Evolutionary conservation across 164 flowering plant genomes (phyloP), one percentile per base, ranked within the genome.

Genomic region (Liquidambar formosana): DNA sequence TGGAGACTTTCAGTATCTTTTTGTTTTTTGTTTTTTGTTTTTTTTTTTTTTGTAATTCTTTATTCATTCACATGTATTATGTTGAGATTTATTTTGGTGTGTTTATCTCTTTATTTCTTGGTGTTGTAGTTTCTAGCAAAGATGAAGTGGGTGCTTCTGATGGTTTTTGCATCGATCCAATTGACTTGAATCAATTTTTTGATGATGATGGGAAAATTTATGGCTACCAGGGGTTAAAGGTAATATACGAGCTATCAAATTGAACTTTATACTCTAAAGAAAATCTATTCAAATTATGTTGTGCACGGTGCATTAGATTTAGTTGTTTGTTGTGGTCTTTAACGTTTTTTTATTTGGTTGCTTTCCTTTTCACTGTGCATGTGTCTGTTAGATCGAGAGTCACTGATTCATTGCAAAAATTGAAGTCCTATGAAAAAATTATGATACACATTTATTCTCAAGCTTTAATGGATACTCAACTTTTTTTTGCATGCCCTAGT

Each of bases 181-280:
- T 92, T 74, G 97, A 94, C 78, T 73, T 92, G 81, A 86, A 82
- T 67, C 78, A 70, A 44, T 92, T 94, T 70, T 91, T 92, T 59
- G 99, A 80, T 41, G 88, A 88, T 15, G 97, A 91, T 77, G 99
- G 97, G 47, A 88, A 84, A 70, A 89, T 94, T 45, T 92, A 84
- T 84, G 99, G 97, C 48, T 91, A 91, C 76, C 79, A 85, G 68
- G 91, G 81, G 26, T 78, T 94, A 77, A 87, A 91, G 97, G 99
- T 94, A 77, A 67, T 27, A 25, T 33, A 23, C 10, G 15, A 58
- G 10, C 53, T 11, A 6, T 33, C 6, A 33, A 33, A 33, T 33
- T 33, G 41, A 33, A 22, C n/a, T 1, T 49, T 46, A 25, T 28
- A 14, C 65, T 19, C 12, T 11, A 15, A 57, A 4, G 11, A 28